A percentile compares a stretch with the other conserved stretches of the same genome.
These are phyloP conservation scores for Neoscytalidium dimidiatum DNA, from an alignment of 2,329 filamentous ascomycete genomes.

Conservation along the genomic window DNA sequence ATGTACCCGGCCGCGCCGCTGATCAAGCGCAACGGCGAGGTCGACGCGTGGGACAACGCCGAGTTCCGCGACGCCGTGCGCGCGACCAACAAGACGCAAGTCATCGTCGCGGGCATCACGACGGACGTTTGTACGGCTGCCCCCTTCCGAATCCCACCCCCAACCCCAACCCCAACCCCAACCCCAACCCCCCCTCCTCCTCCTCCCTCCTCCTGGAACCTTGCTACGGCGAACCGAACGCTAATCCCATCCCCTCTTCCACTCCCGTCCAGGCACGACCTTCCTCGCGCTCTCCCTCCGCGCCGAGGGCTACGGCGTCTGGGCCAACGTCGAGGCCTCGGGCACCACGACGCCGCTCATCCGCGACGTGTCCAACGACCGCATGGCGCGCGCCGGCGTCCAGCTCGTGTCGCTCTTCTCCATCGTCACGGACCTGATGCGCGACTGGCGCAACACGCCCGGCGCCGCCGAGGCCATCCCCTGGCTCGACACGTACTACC, in stretches of 20 bases:
- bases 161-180: too few species aligned
- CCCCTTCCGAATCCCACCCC: too few species aligned
- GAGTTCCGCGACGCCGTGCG: conserved; percentile 67
- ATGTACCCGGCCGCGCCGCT: conserved; percentile 68
- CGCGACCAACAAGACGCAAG: conserved; percentile 66
- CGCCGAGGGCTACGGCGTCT: conserved; percentile 71
- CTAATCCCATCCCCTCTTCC: too few species aligned
- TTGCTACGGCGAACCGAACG: too few species aligned
- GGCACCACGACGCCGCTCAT: conserved; percentile 66
- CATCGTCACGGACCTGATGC: conserved; percentile 69
- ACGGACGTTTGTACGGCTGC: conserved; percentile 72
- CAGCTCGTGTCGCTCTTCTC: conserved; percentile 64
- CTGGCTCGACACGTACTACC: conserved; percentile 65
- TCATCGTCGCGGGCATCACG: conserved; percentile 71
- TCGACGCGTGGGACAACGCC: conserved; percentile 75
- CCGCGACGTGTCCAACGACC: conserved; percentile 64
- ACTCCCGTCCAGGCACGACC: conserved; percentile 33
- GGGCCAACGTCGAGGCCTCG: conserved; percentile 70
- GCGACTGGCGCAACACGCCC: conserved; percentile 65
- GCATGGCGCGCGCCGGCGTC: conserved; percentile 68
- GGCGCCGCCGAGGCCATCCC: conserved; percentile 59
- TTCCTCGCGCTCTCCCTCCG: conserved; percentile 74
- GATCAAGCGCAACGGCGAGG: conserved; percentile 69
- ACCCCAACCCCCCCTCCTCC: not conserved
- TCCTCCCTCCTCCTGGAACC: not conserved